Evolutionary conservation across 2,329 filamentous ascomycete genomes (phyloP), one percentile per base, ranked within the genome.

Genomic region (Zymoseptoria crescenta): DNA sequence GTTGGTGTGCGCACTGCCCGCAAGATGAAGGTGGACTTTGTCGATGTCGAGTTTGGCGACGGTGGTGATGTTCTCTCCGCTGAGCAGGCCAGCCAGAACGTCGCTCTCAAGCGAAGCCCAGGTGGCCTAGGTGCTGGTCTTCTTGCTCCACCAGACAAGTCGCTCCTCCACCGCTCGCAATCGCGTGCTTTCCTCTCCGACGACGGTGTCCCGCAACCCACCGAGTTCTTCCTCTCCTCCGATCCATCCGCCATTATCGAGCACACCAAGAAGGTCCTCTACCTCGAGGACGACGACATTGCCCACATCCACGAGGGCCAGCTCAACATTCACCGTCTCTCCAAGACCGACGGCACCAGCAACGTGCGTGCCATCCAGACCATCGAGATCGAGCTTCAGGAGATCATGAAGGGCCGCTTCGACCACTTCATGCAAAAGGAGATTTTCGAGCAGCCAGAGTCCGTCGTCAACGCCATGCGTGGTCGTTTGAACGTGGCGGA

Each of bases 341-440:
- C 89, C 79, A 97, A 97, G 86, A 88, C 92, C 69, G 93, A 97
- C 74, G 93, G 93, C 68, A 93, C 96, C 73, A 96, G 91, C 78
- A 96, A 97, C 74, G 91, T 97, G 69, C 92, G 94, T 75, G 91
- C 89, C 70, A 99, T 99, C 75, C 94, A 99, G 83, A 99, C 94
- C 58, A 85, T 99, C 58, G 94, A 99, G 82, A 89, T 99, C 55
- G 91, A 99, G 82, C 87, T 99, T 65, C 94, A 99, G 81, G 92
- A 99, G 82, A 99, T 99, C 79, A 99, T 99, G 94, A 99, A 99
- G 87, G 94, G 94, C 77, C 95, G 94, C 75, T 99, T 97, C 78
- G 94, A 99, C 77, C 94, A 99, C 81, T 99, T 96, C 83, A 99
- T 99, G 94, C 94, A 99, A 77, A 99, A 99, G 86, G 94, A 99